Evolutionary conservation across 495 filamentous ascomycete genomes (phyloP).

Genomic region (Penicillium dipodomyicola): DNA sequence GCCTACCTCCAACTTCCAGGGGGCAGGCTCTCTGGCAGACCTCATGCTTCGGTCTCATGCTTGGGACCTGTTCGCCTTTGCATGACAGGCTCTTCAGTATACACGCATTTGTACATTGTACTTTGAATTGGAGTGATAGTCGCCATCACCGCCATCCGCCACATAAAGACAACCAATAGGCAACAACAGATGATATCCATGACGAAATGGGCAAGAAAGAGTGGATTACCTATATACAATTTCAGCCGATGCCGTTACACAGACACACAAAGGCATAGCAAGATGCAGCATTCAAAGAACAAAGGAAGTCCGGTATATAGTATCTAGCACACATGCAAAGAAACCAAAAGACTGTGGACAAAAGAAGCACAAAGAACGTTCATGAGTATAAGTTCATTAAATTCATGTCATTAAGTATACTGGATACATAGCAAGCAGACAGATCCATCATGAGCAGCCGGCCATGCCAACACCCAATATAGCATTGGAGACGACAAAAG

Average conservation of each 20-base stretch:
- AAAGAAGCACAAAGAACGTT: not conserved
- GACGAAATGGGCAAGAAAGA: not conserved
- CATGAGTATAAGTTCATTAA: conserved; percentile 17
- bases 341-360: not conserved
- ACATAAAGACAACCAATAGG: too few relatives aligned
- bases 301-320: not conserved
- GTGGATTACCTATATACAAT: not conserved
- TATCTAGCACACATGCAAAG: not conserved
- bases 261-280: not conserved
- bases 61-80: too few relatives aligned
- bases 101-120: too few relatives aligned
- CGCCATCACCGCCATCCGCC: too few relatives aligned
- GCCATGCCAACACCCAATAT: conserved; percentile 16
- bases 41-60: too few relatives aligned
- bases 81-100: too few relatives aligned
- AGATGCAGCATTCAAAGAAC: not conserved
- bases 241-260: not conserved
- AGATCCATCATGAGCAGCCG: conserved; percentile 8
- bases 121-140: too few relatives aligned
- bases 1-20: too few relatives aligned
- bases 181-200: not conserved
- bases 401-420: conserved; percentile 18
- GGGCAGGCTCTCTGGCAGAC: too few relatives aligned
- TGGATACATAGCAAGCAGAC: conserved; percentile 13
- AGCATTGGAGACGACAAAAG: conserved; percentile 24